Conservation (phyloP, 495 filamentous ascomycete genomes). For the Aspergillus affinis region DNA sequence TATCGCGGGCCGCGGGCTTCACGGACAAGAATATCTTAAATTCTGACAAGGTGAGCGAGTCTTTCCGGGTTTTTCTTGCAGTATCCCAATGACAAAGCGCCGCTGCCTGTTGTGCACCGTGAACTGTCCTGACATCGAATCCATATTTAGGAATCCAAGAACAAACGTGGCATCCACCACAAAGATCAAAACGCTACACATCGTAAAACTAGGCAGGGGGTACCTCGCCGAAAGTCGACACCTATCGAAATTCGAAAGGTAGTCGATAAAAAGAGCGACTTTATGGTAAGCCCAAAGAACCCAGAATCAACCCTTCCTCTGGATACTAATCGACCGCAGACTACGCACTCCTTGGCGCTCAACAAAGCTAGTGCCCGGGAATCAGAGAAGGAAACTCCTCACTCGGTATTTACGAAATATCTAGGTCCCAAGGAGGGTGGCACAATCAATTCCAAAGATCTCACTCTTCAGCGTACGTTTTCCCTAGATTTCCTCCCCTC, state of each 20-base stretch:
- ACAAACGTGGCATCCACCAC: too few species aligned
- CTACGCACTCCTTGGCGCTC: too few species aligned
- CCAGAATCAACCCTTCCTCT: too few species aligned
- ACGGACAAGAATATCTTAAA: neutral
- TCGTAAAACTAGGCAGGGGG: too few species aligned
- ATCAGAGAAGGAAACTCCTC: neutral
- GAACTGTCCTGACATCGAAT: neutral
- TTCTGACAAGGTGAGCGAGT: too few species aligned
- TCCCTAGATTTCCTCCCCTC: neutral
- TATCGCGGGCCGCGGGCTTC: neutral
- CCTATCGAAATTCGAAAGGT: too few species aligned
- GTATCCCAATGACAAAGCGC: neutral
- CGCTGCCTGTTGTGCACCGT: neutral
- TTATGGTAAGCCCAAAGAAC: too few species aligned
- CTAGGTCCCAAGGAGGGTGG: slow-evolving; percentile 8
- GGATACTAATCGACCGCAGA: neutral
- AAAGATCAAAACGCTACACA: too few species aligned
- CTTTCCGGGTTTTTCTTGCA: neutral
- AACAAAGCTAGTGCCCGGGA: neutral
- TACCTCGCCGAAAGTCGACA: too few species aligned
- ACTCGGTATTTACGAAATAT: neutral
- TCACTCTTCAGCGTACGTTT: slow-evolving; percentile 25
- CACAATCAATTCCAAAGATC: slow-evolving; percentile 12
- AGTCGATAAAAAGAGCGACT: too few species aligned
- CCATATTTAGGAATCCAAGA: neutral